These are phyloP conservation scores for Sclerotinia spermophila DNA, from an alignment of 2,329 filamentous ascomycete genomes.

Conservation along the genomic window DNA sequence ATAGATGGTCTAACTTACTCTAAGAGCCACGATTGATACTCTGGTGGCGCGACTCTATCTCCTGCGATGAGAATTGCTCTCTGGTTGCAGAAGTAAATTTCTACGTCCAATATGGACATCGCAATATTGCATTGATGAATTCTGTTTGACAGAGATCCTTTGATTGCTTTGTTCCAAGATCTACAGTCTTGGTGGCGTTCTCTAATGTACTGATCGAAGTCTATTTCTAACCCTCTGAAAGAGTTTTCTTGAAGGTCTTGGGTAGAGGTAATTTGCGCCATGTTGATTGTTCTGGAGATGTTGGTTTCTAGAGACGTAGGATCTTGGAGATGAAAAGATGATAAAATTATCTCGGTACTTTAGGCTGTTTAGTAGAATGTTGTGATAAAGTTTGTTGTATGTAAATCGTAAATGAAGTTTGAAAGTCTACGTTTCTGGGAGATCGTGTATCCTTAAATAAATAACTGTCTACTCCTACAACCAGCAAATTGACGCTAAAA, in stretches of 20 bases:
- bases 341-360: not conserved
- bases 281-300: not conserved
- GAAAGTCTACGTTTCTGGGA: not conserved
- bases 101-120: not conserved
- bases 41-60: not conserved
- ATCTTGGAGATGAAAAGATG: accelerated
- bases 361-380: too few relatives aligned
- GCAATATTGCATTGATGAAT: not conserved
- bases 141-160: not conserved
- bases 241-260: not conserved
- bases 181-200: not conserved
- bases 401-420: not conserved
- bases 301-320: not conserved
- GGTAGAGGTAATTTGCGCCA: not conserved
- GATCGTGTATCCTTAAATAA: not conserved
- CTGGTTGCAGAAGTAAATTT: not conserved
- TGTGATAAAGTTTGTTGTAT: not conserved
- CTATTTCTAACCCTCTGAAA: not conserved
- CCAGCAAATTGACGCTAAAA: not conserved
- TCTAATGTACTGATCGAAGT: not conserved
- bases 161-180: not conserved
- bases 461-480: not conserved
- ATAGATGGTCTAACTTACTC: not conserved
- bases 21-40: not conserved
- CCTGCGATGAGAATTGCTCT: not conserved